phyloP scores from a whole-genome alignment of 768 basidiomycete genomes.

The Leccinellum luteum region DNA sequence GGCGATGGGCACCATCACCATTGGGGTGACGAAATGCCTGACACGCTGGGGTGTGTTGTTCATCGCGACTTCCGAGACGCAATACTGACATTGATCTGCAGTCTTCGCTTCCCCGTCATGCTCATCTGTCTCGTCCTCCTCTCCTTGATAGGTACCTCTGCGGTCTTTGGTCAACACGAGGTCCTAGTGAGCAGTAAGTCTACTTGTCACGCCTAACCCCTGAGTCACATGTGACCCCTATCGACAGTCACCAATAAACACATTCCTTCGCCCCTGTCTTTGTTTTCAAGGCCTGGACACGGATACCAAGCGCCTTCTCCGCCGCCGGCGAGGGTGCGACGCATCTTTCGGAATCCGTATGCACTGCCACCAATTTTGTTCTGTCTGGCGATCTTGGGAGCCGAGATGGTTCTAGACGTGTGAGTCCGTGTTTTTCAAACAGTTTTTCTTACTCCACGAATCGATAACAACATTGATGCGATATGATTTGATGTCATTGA shows the following conservation, averaged over 20 bases:
- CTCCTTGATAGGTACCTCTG: conserved; percentile 55
- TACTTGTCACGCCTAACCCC: conserved; percentile 9
- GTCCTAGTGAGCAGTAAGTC: conserved; percentile 65
- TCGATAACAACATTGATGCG: no score
- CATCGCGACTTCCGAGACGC: no score
- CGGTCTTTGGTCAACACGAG: conserved; percentile 60
- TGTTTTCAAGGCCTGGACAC: conserved; percentile 37
- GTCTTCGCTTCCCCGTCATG: conserved; percentile 67
- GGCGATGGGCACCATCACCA: conserved; percentile 52
- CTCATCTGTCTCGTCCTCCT: conserved; percentile 54
- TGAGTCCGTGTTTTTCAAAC: conserved; percentile 39
- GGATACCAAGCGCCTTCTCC: conserved; percentile 8
- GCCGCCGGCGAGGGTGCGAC: conserved; percentile 9
- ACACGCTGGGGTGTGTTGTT: conserved; percentile 39
- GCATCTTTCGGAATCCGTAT: conserved; percentile 72
- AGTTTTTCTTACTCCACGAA: background rate
- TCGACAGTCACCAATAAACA: conserved; percentile 57
- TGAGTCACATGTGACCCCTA: conserved; percentile 4
- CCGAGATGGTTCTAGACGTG: conserved; percentile 54
- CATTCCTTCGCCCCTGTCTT: conserved; percentile 49
- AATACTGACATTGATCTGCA: conserved; percentile 12
- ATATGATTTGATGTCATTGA: no score
- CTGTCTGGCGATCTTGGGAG: conserved; percentile 50
- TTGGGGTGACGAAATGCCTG: conserved; percentile 54
- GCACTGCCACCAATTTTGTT: conserved; percentile 61